Conservation (phyloP, 1,139 yeast genomes). For the Yamadazyma buinensis region DNA sequence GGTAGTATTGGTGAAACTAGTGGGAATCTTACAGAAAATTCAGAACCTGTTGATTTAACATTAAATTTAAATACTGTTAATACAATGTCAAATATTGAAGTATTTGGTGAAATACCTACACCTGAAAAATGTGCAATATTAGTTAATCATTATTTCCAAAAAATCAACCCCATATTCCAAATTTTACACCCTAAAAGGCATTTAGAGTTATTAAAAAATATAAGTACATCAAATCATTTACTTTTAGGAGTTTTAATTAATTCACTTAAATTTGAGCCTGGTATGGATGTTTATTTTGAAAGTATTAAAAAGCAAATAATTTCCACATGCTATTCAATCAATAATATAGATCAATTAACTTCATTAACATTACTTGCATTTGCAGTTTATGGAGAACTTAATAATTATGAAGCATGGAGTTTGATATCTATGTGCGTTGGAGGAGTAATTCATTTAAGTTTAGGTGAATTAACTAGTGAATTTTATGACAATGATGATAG, state of each 20-base stretch:
- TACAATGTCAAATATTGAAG: no score
- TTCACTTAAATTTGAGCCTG: constrained; percentile 9
- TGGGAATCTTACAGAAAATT: background rate
- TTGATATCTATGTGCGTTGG: constrained; percentile 16
- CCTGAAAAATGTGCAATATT: constrained; percentile 9
- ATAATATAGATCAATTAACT: constrained; percentile 19
- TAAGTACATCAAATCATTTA: constrained; percentile 7
- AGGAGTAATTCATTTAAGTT: constrained; percentile 14
- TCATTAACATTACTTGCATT: constrained; percentile 23
- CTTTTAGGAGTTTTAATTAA: constrained; percentile 12
- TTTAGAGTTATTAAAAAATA: constrained; percentile 5
- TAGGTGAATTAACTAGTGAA: constrained; percentile 2
- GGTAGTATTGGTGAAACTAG: background rate
- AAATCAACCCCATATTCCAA: constrained; percentile 15
- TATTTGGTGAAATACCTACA: constrained; percentile 8
- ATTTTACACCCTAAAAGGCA: constrained; percentile 12
- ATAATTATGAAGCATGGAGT: constrained; percentile 26
- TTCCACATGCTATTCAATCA: constrained; percentile 18
- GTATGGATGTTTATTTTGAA: constrained; percentile 7
- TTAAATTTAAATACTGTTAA: background rate
- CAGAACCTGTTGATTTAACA: no score
- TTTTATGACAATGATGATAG: no score
- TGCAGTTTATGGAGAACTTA: constrained; percentile 21
- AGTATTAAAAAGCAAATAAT: constrained; percentile 16
- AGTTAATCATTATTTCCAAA: constrained; percentile 13